Percentiles rank a stretch among this genome's conserved stretches.
These are phyloP conservation scores for Ascosphaera apis DNA, from an alignment of 2,329 filamentous ascomycete species.

Conservation along the genomic window DNA sequence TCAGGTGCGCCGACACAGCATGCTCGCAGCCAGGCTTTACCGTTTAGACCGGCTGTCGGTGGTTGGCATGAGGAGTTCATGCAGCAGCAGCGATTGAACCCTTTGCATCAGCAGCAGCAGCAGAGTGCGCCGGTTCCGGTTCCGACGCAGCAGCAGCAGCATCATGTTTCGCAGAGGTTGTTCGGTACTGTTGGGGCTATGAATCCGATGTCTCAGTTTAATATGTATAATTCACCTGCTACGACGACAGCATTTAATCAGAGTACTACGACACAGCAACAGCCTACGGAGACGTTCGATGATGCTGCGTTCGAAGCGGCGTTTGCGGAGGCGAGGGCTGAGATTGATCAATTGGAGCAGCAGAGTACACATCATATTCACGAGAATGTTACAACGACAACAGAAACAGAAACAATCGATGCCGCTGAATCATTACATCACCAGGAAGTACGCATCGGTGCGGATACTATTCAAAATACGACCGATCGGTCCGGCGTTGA, in stretches of 20 bases:
- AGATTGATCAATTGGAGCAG: slow-evolving; percentile 13
- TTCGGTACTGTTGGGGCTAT: no score
- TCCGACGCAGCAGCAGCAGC: no score
- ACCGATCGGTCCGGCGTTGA: slow-evolving; percentile 13
- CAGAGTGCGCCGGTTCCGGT: slow-evolving; percentile 1
- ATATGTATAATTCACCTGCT: no score
- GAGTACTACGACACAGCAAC: no score
- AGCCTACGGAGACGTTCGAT: slow-evolving; percentile 15
- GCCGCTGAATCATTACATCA: no score
- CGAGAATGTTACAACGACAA: slow-evolving; percentile 4
- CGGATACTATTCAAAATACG: slow-evolving; percentile 19
- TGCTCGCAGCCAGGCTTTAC: no score
- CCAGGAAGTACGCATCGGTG: slow-evolving; percentile 18
- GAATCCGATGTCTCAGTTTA: no score
- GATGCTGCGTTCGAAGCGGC: slow-evolving; percentile 24
- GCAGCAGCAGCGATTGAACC: slow-evolving; percentile 13
- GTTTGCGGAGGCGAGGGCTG: slow-evolving; percentile 19
- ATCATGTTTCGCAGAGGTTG: no score
- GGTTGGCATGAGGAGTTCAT: slow-evolving; percentile 42
- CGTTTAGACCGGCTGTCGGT: no score
- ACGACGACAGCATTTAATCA: no score
- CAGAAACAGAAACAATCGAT: slow-evolving; percentile 7
- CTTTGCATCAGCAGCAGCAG: slow-evolving; percentile 8
- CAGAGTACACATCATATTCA: no score
- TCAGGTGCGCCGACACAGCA: slow-evolving; percentile 15